Evolutionary conservation across 2,329 filamentous ascomycete genomes (phyloP).

Genomic region (Curvularia sp.): DNA sequence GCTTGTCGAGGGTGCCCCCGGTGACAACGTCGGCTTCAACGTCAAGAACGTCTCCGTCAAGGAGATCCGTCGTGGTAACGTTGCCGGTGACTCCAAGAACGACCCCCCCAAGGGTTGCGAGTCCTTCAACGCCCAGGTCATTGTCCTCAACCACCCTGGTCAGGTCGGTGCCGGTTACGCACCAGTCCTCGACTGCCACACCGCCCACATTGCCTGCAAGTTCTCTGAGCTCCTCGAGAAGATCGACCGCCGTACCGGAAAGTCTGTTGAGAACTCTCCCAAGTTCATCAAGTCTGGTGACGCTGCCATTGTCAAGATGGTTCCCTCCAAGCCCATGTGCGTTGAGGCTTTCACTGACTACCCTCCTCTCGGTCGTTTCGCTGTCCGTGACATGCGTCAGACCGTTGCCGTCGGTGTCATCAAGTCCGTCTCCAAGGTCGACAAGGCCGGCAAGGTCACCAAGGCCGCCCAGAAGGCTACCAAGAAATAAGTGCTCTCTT

Average conservation of each 20-base stretch:
- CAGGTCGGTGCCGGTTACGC: slow-evolving; percentile 99
- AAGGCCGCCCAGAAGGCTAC: slow-evolving; percentile 55
- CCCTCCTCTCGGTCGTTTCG: slow-evolving; percentile 99
- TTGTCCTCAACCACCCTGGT: slow-evolving; percentile 99
- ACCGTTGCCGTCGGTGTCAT: slow-evolving; percentile 95
- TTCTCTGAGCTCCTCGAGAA: slow-evolving; percentile 99
- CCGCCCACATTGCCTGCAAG: slow-evolving; percentile 99
- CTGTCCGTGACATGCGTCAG: slow-evolving; percentile 92
- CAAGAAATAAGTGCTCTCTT: slow-evolving; percentile 52
- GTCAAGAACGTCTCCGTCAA: slow-evolving; percentile 99
- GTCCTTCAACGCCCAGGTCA: slow-evolving; percentile 99
- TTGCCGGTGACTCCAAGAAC: slow-evolving; percentile 99
- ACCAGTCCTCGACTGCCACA: slow-evolving; percentile 99
- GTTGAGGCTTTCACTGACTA: slow-evolving; percentile 99
- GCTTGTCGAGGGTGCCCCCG: slow-evolving; percentile 90
- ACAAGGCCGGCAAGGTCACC: slow-evolving; percentile 62
- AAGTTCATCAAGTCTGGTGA: slow-evolving; percentile 99
- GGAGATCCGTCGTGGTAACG: slow-evolving; percentile 99
- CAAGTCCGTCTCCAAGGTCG: slow-evolving; percentile 67
- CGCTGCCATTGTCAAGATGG: slow-evolving; percentile 99
- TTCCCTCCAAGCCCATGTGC: slow-evolving; percentile 99
- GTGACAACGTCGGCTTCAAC: slow-evolving; percentile 99
- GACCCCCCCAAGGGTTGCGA: slow-evolving; percentile 89
- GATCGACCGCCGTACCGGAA: slow-evolving; percentile 99
- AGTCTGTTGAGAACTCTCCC: slow-evolving; percentile 87